Base-by-base conservation (phyloP, 2,329 filamentous ascomycete genomes). In the Davidsoniella virescens region DNA sequence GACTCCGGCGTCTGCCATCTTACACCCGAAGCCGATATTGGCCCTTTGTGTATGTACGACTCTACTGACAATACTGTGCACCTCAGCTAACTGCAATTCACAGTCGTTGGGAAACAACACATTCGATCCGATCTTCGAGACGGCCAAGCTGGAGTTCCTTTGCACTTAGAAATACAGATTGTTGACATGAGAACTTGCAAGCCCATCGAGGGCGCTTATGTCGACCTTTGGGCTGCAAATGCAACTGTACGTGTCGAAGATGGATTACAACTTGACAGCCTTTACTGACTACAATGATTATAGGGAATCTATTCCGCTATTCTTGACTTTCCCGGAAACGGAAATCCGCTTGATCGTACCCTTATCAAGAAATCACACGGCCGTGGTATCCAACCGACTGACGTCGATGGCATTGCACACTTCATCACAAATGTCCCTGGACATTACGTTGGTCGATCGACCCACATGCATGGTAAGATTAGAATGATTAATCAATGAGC, bases 11-110 rank as follows among this genome's bases (percentile, higher is more conserved):
- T 67, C 14, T 75, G 72, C 49, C 62, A 72, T 9, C 61, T 75
- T 23, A 68, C 64, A 3, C 69, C 70, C 0, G 71, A 74, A 55
- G 67, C 68, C 9, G 73, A 69, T 2, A 63, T 72, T 56, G 71
- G 71, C 2, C 72, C 72, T 40, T 69, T 69, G 56, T 71, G 60
- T 56, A 56, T 48, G 55, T 54, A 7, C 10, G 26, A 8, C 20
- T 16, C 1, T 2, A 5, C 16, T 23, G 14, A 29, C 23, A 14
- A 29, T 10, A 38, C 17, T 39, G 40, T 40, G n/a, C 16, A n/a
- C 4, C 4, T 50, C 12, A 14, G 33, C 4, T 14, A 41, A n/a
- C 41, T 8, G 12, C 41, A 26, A 46, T 16, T 17, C n/a, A 14
- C 18, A 56, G 54, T 55, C 37, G 54, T 56, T 17, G 52, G 51